Evolutionary conservation across 768 basidiomycete genomes (phyloP), one percentile per base, ranked within the genome.

Genomic region (Hypholoma sublateritium): DNA sequence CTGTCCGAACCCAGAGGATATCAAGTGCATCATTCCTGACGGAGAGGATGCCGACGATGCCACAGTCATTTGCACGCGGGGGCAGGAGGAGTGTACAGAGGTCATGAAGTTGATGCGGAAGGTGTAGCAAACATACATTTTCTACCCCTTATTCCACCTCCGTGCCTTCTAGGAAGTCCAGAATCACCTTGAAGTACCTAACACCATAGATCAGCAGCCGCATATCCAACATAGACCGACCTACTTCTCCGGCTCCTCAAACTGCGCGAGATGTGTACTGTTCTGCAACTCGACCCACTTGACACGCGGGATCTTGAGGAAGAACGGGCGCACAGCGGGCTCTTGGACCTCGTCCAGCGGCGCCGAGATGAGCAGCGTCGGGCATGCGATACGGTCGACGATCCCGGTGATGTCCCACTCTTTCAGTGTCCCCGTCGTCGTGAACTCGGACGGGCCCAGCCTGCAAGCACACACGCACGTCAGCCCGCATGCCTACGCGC

Each of bases 371-470:
- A 70, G 53, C 11, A 70, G 49, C 1, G 68, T 68, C 7, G 64
- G 61, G 34, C 46, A 60, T 1, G 35, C 42, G 16, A 69, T 67
- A 14, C 64, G 63, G 24, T 61, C 60, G 16, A 68, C 34, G 36
- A 62, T 64, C 7, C 61, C 57, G 19, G 65, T 59, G 19, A 70
- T 59, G 12, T 57, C 53, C 66, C 65, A 68, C 11, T 53, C 43
- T 32, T 62, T 63, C 14, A 68, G 35, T 6, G 53, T 61, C 19
- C 67, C 69, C 4, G 49, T 50, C 3, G 75, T 63, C 32, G 65
- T 50, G 53, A 77, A 78, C 24, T 70, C 66, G 34, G 69, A 72
- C 2, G 70, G 69, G 14, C 77, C 73, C 5, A 68, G 62, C 70
- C 77, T 78, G 50, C n/a, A 8, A 25, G 45, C 22, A 21, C 22